Conservation (phyloP, 257 asterid genomes). For the Capsicum rhomboideum region DNA sequence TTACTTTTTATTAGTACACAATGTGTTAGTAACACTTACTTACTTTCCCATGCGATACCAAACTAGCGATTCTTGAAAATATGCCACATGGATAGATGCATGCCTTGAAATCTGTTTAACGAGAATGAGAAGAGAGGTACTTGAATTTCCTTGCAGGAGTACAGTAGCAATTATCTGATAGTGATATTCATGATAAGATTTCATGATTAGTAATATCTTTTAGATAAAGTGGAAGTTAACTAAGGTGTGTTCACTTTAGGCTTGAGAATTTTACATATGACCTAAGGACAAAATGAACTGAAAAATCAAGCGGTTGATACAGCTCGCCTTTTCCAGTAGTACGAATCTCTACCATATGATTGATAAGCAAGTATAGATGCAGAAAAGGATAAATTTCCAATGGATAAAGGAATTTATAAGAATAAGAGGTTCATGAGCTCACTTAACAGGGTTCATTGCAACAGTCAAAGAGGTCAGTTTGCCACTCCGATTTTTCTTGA, state of each 20-base stretch:
- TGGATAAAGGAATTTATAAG: background rate
- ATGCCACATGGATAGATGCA: background rate
- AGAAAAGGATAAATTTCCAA: background rate
- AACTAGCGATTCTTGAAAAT: background rate
- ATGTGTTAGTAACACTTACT: background rate
- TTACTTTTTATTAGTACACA: background rate
- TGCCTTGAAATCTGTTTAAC: slow-evolving; percentile 5
- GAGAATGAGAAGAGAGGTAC: background rate
- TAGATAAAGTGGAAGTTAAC: background rate
- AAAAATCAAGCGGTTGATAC: background rate
- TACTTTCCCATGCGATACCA: slow-evolving; percentile 2
- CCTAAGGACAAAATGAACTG: background rate
- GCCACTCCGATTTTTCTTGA: slow-evolving; percentile 8
- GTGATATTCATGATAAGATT: background rate
- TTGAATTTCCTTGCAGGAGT: background rate
- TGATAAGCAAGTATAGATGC: background rate
- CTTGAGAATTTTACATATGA: background rate
- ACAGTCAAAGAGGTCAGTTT: slow-evolving; percentile 11
- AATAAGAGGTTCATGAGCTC: background rate
- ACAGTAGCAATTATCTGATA: background rate
- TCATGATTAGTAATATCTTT: background rate
- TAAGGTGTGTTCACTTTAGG: background rate
- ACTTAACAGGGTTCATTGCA: slow-evolving; percentile 9
- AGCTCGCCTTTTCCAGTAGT: background rate
- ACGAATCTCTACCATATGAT: background rate